Conservation (phyloP, 2,329 filamentous ascomycete species). For the Dryadomyces sulphureus region DNA sequence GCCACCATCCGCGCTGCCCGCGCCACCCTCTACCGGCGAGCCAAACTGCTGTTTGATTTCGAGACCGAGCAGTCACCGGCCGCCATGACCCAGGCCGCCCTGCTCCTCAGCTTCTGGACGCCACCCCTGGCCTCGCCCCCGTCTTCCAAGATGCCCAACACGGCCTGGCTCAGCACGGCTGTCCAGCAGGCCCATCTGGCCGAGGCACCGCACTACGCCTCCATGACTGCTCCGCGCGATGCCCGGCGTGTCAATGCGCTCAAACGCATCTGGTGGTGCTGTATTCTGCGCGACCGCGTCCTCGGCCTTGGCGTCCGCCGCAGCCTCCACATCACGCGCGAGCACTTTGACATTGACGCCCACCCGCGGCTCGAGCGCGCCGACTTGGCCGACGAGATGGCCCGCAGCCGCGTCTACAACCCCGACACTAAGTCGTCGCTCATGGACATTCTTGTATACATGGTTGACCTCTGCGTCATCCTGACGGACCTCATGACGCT, state of each 20-base stretch:
- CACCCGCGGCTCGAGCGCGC: constrained; percentile 17
- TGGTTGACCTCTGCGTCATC: constrained; percentile 9
- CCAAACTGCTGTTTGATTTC: constrained; percentile 24
- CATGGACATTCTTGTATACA: constrained; percentile 8
- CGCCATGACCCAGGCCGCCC: constrained; percentile 24
- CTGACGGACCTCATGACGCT: constrained; percentile 10
- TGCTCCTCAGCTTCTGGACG: constrained; percentile 28
- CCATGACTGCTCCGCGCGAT: neutral
- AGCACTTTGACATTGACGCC: constrained; percentile 27
- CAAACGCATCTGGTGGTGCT: constrained; percentile 41
- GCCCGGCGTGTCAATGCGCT: constrained; percentile 19
- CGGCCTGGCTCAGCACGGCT: constrained; percentile 11
- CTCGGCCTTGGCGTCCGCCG: constrained; percentile 33
- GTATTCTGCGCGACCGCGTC: constrained; percentile 35
- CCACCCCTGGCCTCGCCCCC: neutral
- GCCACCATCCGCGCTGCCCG: constrained; percentile 7
- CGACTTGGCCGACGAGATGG: constrained; percentile 30
- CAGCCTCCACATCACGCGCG: constrained; percentile 31
- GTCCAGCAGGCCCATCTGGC: constrained; percentile 11
- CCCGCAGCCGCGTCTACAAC: constrained; percentile 11
- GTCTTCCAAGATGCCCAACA: constrained; percentile 9
- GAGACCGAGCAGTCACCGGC: constrained; percentile 27
- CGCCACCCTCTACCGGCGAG: constrained; percentile 8
- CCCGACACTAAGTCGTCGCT: constrained; percentile 11
- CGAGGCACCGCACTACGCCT: constrained; percentile 11